Conservation (phyloP, 495 filamentous ascomycete species). For the Neurospora sp. region DNA sequence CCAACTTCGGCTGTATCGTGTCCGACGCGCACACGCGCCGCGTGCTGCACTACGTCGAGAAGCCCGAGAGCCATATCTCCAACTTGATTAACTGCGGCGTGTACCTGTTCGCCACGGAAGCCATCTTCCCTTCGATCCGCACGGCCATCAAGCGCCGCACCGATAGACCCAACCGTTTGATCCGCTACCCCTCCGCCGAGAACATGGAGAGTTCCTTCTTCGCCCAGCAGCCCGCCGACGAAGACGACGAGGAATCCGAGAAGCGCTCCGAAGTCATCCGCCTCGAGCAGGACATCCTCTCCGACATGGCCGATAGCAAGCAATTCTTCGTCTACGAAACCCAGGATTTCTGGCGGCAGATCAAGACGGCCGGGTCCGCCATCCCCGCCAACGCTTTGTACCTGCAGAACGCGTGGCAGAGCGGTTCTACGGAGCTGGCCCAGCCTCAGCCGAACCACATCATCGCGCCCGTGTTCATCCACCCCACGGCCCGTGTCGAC, state of each 20-base stretch:
- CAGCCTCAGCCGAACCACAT: constrained; percentile 73
- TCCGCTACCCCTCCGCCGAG: constrained; percentile 91
- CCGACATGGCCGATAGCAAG: constrained; percentile 92
- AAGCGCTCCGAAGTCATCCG: constrained; percentile 82
- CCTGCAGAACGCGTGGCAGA: constrained; percentile 88
- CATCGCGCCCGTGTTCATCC: constrained; percentile 90
- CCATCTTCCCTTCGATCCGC: constrained; percentile 93
- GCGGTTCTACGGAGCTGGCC: constrained; percentile 65
- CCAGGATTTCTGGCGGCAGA: constrained; percentile 99
- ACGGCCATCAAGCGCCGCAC: constrained; percentile 93
- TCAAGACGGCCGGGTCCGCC: constrained; percentile 97
- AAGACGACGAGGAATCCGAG: constrained; percentile 58
- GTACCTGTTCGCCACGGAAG: constrained; percentile 91
- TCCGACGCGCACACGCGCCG: constrained; percentile 90
- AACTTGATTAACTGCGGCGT: constrained; percentile 99
- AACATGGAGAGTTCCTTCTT: constrained; percentile 78
- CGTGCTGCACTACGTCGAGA: constrained; percentile 98
- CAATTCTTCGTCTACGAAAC: constrained; percentile 98
- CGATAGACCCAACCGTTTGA: constrained; percentile 71
- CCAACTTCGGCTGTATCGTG: constrained; percentile 97
- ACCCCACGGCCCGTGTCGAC: constrained; percentile 87
- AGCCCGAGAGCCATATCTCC: constrained; percentile 95
- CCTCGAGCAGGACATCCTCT: constrained; percentile 94
- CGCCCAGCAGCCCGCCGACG: constrained; percentile 37
- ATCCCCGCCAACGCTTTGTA: constrained; percentile 97